Conservation (phyloP, 306 rosid genomes). For the Luffa acutangula region DNA sequence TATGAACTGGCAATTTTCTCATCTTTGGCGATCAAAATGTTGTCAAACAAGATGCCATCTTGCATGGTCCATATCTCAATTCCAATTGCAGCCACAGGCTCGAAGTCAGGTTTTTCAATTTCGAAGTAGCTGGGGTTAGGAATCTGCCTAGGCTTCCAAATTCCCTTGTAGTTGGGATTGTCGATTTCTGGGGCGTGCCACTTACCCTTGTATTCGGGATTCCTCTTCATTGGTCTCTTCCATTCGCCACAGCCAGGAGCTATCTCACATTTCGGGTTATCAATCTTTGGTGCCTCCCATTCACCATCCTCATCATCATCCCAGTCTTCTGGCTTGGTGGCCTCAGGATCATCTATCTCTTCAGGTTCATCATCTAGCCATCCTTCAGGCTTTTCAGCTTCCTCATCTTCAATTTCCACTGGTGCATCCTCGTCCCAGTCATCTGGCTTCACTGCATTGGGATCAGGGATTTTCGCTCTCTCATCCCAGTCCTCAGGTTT, state of each 20-base stretch:
- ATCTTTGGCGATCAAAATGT: slow-evolving; percentile 57
- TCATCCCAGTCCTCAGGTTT: slow-evolving; percentile 99
- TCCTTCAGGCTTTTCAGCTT: slow-evolving; percentile 94
- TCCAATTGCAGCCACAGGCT: slow-evolving; percentile 79
- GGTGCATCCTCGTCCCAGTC: slow-evolving; percentile 99
- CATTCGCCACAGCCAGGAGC: slow-evolving; percentile 95
- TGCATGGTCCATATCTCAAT: slow-evolving; percentile 99
- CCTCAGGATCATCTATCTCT: slow-evolving; percentile 85
- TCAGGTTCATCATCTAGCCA: slow-evolving; percentile 98
- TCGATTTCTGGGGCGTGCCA: slow-evolving; percentile 92
- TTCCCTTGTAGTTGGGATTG: slow-evolving; percentile 83
- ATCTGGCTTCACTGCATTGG: slow-evolving; percentile 83
- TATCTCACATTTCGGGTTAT: slow-evolving; percentile 58
- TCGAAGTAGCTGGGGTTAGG: slow-evolving; percentile 83
- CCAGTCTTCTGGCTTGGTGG: slow-evolving; percentile 88
- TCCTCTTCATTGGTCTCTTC: slow-evolving; percentile 85
- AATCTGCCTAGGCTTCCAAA: slow-evolving; percentile 79
- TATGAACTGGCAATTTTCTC: slow-evolving; percentile 64
- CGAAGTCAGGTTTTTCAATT: slow-evolving; percentile 63
- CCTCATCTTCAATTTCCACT: slow-evolving; percentile 73
- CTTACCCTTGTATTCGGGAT: slow-evolving; percentile 88
- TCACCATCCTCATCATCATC: slow-evolving; percentile 95
- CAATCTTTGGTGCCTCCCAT: slow-evolving; percentile 80
- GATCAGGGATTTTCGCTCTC: slow-evolving; percentile 75
- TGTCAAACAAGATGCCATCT: slow-evolving; percentile 86